These are phyloP conservation scores for Geotrichum candidum DNA, from an alignment of 1,139 yeast genomes.

Conservation along the genomic window DNA sequence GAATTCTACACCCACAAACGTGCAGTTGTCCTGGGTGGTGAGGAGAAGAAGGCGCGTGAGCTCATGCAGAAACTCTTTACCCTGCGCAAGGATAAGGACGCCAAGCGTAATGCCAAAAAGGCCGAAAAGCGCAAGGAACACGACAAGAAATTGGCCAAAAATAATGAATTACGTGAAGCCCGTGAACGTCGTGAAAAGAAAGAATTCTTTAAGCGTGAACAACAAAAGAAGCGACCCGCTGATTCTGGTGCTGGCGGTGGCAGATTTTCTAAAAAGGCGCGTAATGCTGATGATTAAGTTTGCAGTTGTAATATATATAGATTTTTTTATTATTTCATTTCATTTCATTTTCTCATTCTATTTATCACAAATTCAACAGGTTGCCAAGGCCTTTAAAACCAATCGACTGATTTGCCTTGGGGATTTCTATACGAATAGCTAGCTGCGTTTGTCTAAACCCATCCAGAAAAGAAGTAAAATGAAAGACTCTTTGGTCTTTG, in stretches of 20 bases:
- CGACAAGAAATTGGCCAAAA: slow-evolving; percentile 66
- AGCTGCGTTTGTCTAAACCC: too few relatives aligned
- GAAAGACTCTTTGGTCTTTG: background rate
- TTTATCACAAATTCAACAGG: background rate
- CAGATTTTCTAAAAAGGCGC: slow-evolving; percentile 19
- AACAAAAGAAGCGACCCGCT: slow-evolving; percentile 49
- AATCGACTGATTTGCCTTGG: too few relatives aligned
- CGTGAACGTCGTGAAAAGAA: slow-evolving; percentile 81
- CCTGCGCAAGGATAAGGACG: slow-evolving; percentile 77
- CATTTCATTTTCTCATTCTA: background rate
- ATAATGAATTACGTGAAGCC: slow-evolving; percentile 63
- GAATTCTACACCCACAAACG: slow-evolving; percentile 81
- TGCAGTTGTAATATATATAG: background rate
- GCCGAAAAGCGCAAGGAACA: slow-evolving; percentile 70
- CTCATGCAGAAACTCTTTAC: slow-evolving; percentile 84
- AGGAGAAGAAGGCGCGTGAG: slow-evolving; percentile 88
- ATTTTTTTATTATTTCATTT: background rate
- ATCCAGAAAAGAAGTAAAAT: too few relatives aligned
- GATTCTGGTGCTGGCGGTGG: slow-evolving; percentile 27
- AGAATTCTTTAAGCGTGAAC: slow-evolving; percentile 72
- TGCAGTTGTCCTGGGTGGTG: slow-evolving; percentile 89
- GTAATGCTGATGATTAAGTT: slow-evolving; percentile 11
- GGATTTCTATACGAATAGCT: too few relatives aligned
- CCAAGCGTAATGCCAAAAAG: slow-evolving; percentile 69
- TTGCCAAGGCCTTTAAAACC: background rate